phyloP scores from a whole-genome alignment of 2,329 filamentous ascomycete species.

The Colletotrichum cuscutae region DNA sequence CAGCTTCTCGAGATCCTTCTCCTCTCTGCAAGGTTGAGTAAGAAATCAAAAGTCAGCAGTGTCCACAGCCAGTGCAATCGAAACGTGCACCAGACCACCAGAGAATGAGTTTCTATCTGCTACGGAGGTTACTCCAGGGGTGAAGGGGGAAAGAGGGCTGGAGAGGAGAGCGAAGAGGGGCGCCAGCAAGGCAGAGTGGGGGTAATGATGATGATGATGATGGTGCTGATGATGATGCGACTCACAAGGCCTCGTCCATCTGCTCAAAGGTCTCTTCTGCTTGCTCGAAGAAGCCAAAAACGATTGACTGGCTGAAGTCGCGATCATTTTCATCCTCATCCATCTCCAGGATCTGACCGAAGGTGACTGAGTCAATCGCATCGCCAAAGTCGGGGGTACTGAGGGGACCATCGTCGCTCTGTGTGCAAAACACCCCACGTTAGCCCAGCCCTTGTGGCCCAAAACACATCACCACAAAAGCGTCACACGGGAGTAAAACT shows the following conservation, averaged over 20 bases:
- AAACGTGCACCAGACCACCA: not conserved
- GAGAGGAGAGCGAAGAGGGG: slow-evolving; percentile 11
- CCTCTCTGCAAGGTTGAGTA: slow-evolving; percentile 60
- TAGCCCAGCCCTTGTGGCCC: slow-evolving; percentile 27
- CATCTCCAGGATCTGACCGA: slow-evolving; percentile 98
- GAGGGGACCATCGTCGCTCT: slow-evolving; percentile 39
- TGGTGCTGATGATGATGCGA: slow-evolving; percentile 35
- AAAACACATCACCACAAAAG: slow-evolving; percentile 31
- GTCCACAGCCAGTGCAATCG: not conserved
- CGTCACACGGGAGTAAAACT: slow-evolving; percentile 38
- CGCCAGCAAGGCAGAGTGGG: slow-evolving; percentile 2
- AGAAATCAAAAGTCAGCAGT: slow-evolving; percentile 26
- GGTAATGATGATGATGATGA: slow-evolving; percentile 1
- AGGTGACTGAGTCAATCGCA: slow-evolving; percentile 81
- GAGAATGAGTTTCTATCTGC: not conserved
- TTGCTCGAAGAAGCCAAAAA: slow-evolving; percentile 93
- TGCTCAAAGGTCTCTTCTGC: slow-evolving; percentile 85
- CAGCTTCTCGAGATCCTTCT: slow-evolving; percentile 76
- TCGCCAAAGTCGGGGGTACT: slow-evolving; percentile 67
- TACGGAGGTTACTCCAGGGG: slow-evolving; percentile 1
- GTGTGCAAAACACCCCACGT: slow-evolving; percentile 31
- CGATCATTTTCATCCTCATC: slow-evolving; percentile 87
- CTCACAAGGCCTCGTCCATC: slow-evolving; percentile 88
- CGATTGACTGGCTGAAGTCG: slow-evolving; percentile 90
- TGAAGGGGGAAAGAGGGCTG: not conserved